Base-by-base conservation (phyloP, 441 rosid genomes). In the Pelargonium hybrid region DNA sequence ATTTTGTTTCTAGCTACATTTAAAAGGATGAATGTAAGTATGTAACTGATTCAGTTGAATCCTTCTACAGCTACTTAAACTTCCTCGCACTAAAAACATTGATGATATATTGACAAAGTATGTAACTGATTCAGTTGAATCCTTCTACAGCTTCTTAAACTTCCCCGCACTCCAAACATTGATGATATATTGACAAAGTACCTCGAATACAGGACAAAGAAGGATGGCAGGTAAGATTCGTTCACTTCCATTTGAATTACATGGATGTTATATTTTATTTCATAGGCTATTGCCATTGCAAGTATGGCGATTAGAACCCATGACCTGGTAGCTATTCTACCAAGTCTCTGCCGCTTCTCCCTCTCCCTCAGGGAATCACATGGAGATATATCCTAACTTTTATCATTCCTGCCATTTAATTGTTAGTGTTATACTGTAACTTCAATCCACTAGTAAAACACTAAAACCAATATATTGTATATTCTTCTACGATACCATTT, bases 181-280 rank as follows among this genome's bases (percentile, higher is more conserved):
- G 98, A 94, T 82, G 96, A 92, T 65, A 85, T 94, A 74, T 80
- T 94, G 81, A 74, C 92, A 4, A 92, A 86, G 78, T 94, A 88
- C 81, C 91, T 88, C 31, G 97, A 92, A 56, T 81, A 87, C 88
- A 85, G 83, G 75, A 85, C 88, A 71, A 94, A 92, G 84, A 91
- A 92, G 79, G 97, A 92, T 72, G 92, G 88, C 82, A 79, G 77
- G 99, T 90, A 77, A 84, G 96, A 81, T 73, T 23, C 75, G 41
- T 61, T 17, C 26, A 9, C 64, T 61, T 39, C 61, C 56, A 17
- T 57, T 69, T 25, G 69, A 56, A 73, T 71, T 69, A 29, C 31
- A 29, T 29, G 31, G 31, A 29, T 4, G 1, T 29, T 29, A 29
- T 29, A 1, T 29, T 29, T 29, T 29, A 4, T 29, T 29, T 29